phyloP scores from a whole-genome alignment of 495 filamentous ascomycete genomes.

The Annulohypoxylon moriforme region DNA sequence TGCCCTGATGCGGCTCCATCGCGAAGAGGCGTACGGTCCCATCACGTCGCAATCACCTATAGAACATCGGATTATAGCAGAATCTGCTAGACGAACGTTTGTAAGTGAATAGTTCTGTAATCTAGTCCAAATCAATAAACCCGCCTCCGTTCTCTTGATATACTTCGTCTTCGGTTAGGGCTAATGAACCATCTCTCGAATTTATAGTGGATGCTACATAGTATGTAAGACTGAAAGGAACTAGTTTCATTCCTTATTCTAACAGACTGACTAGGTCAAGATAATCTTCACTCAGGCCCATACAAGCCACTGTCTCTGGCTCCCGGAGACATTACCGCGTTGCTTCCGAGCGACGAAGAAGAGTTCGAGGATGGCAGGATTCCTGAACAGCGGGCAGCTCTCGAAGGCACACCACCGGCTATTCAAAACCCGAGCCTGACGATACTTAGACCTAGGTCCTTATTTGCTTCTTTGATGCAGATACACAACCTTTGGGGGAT shows the following conservation, averaged over 20 bases:
- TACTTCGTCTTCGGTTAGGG: conserved; percentile 1
- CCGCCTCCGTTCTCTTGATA: not conserved
- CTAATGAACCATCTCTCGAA: conserved; percentile 5
- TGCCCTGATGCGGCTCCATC: conserved; percentile 61
- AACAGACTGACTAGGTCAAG: conserved; percentile 51
- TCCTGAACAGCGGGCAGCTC: conserved; percentile 60
- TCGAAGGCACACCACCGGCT: conserved; percentile 61
- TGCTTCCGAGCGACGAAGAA: conserved; percentile 60
- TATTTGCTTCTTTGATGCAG: conserved; percentile 64
- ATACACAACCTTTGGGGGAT: conserved; percentile 62
- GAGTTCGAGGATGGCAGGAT: conserved; percentile 58
- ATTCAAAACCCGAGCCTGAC: conserved; percentile 56
- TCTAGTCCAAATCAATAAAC: not conserved
- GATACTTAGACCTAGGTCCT: conserved; percentile 52
- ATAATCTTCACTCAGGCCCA: conserved; percentile 62
- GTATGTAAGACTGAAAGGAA: conserved; percentile 36
- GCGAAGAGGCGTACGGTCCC: conserved; percentile 62
- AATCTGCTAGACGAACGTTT: conserved; percentile 61
- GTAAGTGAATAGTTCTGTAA: conserved; percentile 44
- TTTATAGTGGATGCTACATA: conserved; percentile 63
- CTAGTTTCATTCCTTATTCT: conserved; percentile 4
- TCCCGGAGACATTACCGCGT: conserved; percentile 60
- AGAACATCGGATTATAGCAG: conserved; percentile 50
- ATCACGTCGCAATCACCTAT: conserved; percentile 54
- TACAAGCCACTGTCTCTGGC: conserved; percentile 59